Conservation (phyloP, 73 alveolate genomes). For the Symbiodinium natans region DNA sequence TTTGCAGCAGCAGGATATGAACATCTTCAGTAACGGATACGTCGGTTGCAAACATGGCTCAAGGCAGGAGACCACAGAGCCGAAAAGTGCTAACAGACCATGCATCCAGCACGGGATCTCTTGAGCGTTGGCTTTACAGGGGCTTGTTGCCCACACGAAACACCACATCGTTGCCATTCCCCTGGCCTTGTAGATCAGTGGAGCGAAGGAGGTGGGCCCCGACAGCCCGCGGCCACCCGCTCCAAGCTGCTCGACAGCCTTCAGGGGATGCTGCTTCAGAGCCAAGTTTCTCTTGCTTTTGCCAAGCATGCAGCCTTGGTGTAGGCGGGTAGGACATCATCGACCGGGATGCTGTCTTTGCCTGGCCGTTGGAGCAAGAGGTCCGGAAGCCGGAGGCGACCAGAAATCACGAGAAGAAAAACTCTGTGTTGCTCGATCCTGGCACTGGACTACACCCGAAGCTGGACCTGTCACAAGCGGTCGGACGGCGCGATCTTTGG, state of each 20-base stretch:
- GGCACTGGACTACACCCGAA: no score
- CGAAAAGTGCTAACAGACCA: no score
- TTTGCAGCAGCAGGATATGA: background rate
- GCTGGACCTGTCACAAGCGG: background rate
- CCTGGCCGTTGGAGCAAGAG: no score
- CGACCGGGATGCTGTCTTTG: background rate
- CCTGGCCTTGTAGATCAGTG: background rate
- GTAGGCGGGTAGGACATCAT: background rate
- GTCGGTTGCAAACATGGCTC: conserved; percentile 23
- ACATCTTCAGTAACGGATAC: background rate
- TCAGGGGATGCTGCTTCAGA: no score
- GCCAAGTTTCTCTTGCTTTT: no score
- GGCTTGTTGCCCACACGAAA: no score
- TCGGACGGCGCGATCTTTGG: background rate
- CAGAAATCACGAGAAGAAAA: no score
- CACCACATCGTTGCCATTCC: no score
- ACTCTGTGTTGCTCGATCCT: no score
- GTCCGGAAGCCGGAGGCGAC: no score
- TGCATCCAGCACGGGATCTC: no score
- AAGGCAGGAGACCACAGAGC: background rate
- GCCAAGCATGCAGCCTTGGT: background rate
- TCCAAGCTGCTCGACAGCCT: background rate
- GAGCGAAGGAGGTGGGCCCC: conserved; percentile 30
- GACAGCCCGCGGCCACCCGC: background rate
- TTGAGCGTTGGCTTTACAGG: no score